These are phyloP conservation scores for Trypanosoma cruzi DNA, from an alignment of 208 protist species.

Conservation along the genomic window DNA sequence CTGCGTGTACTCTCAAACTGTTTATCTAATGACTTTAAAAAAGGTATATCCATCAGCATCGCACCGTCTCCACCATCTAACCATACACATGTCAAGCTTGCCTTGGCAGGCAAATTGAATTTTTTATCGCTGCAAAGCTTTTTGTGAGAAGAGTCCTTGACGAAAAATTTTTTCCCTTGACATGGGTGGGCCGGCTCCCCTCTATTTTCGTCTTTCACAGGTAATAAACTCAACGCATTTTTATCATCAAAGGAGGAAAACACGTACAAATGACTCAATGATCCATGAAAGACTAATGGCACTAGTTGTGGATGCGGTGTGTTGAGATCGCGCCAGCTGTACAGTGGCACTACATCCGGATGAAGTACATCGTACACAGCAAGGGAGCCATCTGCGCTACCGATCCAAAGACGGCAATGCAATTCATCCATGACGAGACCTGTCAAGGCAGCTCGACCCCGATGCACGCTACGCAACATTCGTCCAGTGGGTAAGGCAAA, in stretches of 20 bases:
- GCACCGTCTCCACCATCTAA: conserved; percentile 1
- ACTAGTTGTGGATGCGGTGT: conserved; percentile 18
- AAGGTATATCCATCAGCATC: conserved; percentile 1
- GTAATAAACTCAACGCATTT: not conserved
- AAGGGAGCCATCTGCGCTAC: conserved; percentile 53
- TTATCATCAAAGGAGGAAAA: not conserved
- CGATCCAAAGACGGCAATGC: conserved; percentile 38
- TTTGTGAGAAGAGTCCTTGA: not conserved
- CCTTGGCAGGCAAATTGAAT: not conserved
- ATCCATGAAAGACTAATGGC: not conserved
- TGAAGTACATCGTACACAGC: conserved; percentile 42
- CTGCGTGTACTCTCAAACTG: not conserved
- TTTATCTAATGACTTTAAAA: conserved; percentile 6
- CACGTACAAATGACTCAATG: conserved; percentile 16
- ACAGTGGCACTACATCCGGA: not conserved
- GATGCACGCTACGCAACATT: conserved; percentile 38
- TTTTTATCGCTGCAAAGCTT: not conserved
- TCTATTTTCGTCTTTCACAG: not conserved
- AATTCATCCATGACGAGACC: conserved; percentile 48
- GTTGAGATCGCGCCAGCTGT: conserved; percentile 24
- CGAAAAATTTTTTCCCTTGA: not conserved
- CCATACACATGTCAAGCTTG: conserved; percentile 15
- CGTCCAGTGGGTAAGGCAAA: conserved; percentile 65
- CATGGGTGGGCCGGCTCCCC: not conserved
- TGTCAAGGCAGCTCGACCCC: conserved; percentile 49